Base-by-base conservation (phyloP, 352 stramenopile species). In the Discostella stelligera region DNA sequence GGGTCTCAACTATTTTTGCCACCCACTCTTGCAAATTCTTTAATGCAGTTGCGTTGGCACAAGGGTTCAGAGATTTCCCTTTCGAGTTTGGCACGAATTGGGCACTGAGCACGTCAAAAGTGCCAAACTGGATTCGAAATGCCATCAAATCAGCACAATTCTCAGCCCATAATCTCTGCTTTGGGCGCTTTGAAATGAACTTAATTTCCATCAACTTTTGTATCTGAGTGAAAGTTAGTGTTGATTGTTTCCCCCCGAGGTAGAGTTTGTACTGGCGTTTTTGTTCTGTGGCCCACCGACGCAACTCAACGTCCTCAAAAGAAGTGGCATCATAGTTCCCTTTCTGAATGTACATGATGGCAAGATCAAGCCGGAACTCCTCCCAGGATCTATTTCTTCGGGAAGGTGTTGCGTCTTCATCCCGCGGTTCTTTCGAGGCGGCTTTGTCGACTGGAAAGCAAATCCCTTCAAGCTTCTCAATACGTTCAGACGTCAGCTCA, bases 181-280 rank as follows among this genome's bases (percentile, higher is more conserved):
- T 76, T 0, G 68, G 58, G 18, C 58, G 58, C 56, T 76, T 76
- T 7, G 68, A 63, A 62, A 76, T 69, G 37, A 76, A 76, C 58
- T 69, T 76, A 30, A 76, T 76, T 18, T 76, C 68, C 20, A 76
- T 69, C 58, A 76, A 64, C 30, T 64, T 66, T 68, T 76, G 68
- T 59, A 76, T 76, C 50, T 76, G 68, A 46, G 37, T 6, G 16
- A 56, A 65, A 49, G 68, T 62, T 16, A 76, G 68, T 23, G 58
- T 55, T 25, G 58, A 55, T 58, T 68, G 68, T 50, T 76, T 68
- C 23, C 68, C 69, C 44, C 59, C n/a, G 23, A 77, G 48, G 44
- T 77, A 77, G 0, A 77, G 69, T 46, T 70, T 77, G 20, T 71
- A 52, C 30, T 77, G 69, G n/a, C 59, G 53, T 37, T 77, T 70